These are phyloP conservation scores for Cucurbita maxima DNA, from an alignment of 306 rosid genomes.

Conservation along the genomic window DNA sequence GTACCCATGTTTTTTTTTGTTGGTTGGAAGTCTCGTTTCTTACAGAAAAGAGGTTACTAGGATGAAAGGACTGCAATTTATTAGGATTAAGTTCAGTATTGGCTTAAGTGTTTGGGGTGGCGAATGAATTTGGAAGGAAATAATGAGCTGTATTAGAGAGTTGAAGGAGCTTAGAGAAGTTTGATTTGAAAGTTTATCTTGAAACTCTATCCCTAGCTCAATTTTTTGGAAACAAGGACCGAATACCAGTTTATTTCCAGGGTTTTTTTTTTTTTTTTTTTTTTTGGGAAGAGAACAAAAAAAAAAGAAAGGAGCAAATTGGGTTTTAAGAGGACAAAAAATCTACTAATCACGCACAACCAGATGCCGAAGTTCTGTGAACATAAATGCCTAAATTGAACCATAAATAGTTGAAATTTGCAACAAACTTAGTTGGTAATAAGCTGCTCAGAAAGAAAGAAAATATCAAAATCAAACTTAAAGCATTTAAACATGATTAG, in stretches of 20 bases:
- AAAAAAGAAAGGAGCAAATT: background rate
- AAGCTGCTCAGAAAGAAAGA: background rate
- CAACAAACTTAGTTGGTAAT: background rate
- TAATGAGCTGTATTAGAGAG: background rate
- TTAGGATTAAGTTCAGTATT: background rate
- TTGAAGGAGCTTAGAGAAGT: background rate
- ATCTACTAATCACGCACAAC: background rate
- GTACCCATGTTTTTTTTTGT: background rate
- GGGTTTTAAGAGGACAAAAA: background rate
- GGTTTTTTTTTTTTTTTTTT: background rate
- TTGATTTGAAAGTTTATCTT: background rate
- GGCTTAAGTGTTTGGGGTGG: background rate
- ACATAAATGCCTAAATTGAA: background rate
- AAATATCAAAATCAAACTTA: background rate
- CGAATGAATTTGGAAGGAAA: background rate
- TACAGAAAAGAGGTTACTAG: too few relatives aligned
- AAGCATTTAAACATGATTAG: background rate
- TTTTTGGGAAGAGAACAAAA: background rate
- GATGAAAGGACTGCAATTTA: background rate
- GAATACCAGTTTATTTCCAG: background rate
- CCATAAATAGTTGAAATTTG: background rate
- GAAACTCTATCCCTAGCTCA: background rate
- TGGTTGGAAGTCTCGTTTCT: background rate
- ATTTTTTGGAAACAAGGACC: background rate
- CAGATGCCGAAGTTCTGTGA: background rate